Percentiles rank a stretch among this genome's conserved stretches.
phyloP scores from a whole-genome alignment of 805 yeast genomes.

The Alloascoidea hylecoeti region DNA sequence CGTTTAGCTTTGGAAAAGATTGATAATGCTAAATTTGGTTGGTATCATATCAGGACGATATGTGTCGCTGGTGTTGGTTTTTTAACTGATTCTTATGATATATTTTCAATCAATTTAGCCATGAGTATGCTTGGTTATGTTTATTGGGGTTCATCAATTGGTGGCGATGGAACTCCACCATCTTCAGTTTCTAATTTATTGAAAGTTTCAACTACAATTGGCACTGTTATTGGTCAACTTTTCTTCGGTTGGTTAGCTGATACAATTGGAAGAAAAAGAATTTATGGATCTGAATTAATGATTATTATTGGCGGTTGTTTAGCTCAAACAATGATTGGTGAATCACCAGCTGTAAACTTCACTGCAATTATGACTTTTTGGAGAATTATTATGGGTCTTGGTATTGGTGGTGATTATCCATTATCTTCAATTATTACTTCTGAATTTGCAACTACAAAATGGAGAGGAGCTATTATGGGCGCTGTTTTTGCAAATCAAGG shows the following conservation, averaged over 20 bases:
- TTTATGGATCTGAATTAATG: slow-evolving; percentile 79
- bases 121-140: slow-evolving; percentile 67
- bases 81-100: slow-evolving; percentile 86
- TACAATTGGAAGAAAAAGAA: slow-evolving; percentile 69
- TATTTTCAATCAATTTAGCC: slow-evolving; percentile 80
- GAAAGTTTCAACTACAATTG: slow-evolving; percentile 85
- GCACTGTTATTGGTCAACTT: slow-evolving; percentile 85
- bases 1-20: slow-evolving; percentile 46
- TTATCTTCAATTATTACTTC: slow-evolving; percentile 86
- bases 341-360: slow-evolving; percentile 32
- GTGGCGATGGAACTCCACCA: slow-evolving; percentile 33
- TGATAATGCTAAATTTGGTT: slow-evolving; percentile 41
- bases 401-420: slow-evolving; percentile 97
- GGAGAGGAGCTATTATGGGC: slow-evolving; percentile 98
- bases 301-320: slow-evolving; percentile 72
- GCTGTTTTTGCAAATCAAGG: slow-evolving; percentile 97
- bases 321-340: slow-evolving; percentile 62
- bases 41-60: slow-evolving; percentile 39
- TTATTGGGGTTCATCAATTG: slow-evolving; percentile 42
- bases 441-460: slow-evolving; percentile 85
- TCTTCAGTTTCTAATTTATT: slow-evolving; percentile 59
- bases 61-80: slow-evolving; percentile 89
- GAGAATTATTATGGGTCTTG: slow-evolving; percentile 87
- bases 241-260: slow-evolving; percentile 79
- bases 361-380: slow-evolving; percentile 61